A percentile compares a stretch with the other conserved stretches of the same genome.
Conservation (phyloP, 352 stramenopile species). For the Globisporangium middletonii region DNA sequence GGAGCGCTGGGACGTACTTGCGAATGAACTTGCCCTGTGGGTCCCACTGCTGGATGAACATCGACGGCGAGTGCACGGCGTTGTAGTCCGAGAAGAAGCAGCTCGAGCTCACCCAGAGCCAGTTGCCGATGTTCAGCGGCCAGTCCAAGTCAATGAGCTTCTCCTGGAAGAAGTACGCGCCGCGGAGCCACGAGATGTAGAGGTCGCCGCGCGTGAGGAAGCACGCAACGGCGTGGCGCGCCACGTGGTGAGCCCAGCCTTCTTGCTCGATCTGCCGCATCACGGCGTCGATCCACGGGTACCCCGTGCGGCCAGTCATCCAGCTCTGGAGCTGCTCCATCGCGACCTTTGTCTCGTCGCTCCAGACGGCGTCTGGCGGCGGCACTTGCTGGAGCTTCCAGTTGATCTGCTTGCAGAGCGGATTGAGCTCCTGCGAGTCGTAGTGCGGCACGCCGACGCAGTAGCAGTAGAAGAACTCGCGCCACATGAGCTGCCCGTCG, state of each 20-base stretch:
- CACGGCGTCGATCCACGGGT: constrained; percentile 95
- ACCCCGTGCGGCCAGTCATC: constrained; percentile 93
- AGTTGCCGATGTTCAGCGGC: constrained; percentile 96
- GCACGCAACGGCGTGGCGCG: constrained; percentile 92
- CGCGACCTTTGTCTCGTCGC: constrained; percentile 35
- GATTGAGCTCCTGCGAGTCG: constrained; percentile 88
- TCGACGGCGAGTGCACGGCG: constrained; percentile 89
- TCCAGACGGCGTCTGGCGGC: constrained; percentile 11
- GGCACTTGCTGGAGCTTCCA: constrained; percentile 43
- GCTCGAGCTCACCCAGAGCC: constrained; percentile 93
- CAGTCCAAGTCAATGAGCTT: constrained; percentile 95
- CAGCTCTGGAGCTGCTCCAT: constrained; percentile 73
- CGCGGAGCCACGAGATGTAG: constrained; percentile 92
- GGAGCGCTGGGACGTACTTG: constrained; percentile 89
- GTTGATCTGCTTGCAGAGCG: constrained; percentile 75
- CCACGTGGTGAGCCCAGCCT: constrained; percentile 83
- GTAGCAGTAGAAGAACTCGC: constrained; percentile 92
- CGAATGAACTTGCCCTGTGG: constrained; percentile 84
- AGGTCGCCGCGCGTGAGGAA: constrained; percentile 96
- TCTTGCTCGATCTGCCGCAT: constrained; percentile 91
- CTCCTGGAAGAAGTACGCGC: constrained; percentile 87
- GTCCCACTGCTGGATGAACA: constrained; percentile 94
- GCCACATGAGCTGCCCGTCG: constrained; percentile 93
- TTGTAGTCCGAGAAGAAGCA: constrained; percentile 97
- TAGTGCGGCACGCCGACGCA: constrained; percentile 66